phyloP scores from a whole-genome alignment of 83 land plant genomes.

The Thuja plicata region DNA sequence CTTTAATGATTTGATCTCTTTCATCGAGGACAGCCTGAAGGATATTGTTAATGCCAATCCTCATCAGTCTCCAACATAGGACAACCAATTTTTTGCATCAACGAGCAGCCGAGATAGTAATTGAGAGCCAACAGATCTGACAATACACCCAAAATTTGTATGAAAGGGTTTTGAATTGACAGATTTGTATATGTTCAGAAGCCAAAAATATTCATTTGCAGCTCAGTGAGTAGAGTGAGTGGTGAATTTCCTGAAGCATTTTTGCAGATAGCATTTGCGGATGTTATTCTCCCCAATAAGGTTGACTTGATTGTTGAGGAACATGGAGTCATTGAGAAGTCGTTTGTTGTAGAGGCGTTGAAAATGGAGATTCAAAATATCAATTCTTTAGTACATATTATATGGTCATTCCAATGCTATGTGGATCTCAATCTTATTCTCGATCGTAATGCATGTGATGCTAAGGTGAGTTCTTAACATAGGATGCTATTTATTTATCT shows the following conservation, averaged over 20 bases:
- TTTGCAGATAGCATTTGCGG: constrained; percentile 93
- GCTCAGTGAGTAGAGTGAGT: constrained; percentile 42
- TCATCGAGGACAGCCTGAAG: too few species aligned
- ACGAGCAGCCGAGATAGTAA: too few species aligned
- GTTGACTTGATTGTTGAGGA: constrained; percentile 69
- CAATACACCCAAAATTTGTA: too few species aligned
- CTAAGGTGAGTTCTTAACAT: constrained; percentile 35
- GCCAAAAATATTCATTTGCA: constrained; percentile 78
- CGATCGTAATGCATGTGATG: constrained; percentile 64
- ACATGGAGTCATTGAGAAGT: constrained; percentile 6
- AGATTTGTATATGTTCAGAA: too few species aligned
- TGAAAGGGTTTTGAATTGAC: too few species aligned
- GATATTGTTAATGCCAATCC: too few species aligned
- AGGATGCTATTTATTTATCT: neutral
- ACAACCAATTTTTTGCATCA: too few species aligned
- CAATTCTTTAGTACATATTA: constrained; percentile 65
- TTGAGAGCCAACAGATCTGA: too few species aligned
- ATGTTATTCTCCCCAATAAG: constrained; percentile 85
- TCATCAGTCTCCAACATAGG: too few species aligned
- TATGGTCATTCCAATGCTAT: constrained; percentile 70
- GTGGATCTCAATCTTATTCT: constrained; percentile 67
- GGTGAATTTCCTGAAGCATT: constrained; percentile 81
- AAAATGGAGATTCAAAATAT: constrained; percentile 60
- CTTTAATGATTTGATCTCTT: too few species aligned
- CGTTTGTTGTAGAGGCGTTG: constrained; percentile 45